Evolutionary conservation across 2,329 filamentous ascomycete species (phyloP).

Genomic region (Aspergillus aculeatus): DNA sequence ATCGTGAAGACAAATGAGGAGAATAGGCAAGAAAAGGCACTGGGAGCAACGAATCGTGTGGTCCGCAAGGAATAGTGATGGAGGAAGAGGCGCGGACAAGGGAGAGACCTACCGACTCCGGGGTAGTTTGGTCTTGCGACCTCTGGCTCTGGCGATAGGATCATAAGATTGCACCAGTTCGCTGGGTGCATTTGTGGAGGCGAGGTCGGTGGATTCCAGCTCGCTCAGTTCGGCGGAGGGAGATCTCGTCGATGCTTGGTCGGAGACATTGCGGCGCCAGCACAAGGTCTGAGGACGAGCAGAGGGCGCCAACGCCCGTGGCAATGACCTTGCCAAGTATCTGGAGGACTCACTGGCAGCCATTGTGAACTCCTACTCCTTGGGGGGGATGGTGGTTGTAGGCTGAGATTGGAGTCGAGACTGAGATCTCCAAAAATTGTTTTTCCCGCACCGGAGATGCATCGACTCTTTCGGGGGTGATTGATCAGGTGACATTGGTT

Average conservation of each 20-base stretch:
- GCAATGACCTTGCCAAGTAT: constrained; percentile 40
- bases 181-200: constrained; percentile 39
- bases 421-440: constrained; percentile 32
- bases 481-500: constrained; percentile 7
- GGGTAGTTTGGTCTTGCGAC: constrained; percentile 47
- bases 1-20: too few species aligned
- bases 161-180: constrained; percentile 51
- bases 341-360: constrained; percentile 41
- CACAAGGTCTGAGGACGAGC: constrained; percentile 32
- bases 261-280: constrained; percentile 49
- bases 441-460: constrained; percentile 25
- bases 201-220: constrained; percentile 50
- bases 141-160: constrained; percentile 48
- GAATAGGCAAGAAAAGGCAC: too few species aligned
- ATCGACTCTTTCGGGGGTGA: constrained; percentile 14
- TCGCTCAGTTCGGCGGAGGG: constrained; percentile 39
- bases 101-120: constrained; percentile 52
- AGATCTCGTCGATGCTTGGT: constrained; percentile 36
- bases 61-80: neutral
- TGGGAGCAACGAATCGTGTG: too few species aligned
- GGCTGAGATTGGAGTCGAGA: constrained; percentile 12
- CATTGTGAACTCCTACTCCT: constrained; percentile 29
- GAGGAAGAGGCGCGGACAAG: neutral
- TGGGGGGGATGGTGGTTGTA: constrained; percentile 15
- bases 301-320: constrained; percentile 33